Evolutionary conservation across 2,329 filamentous ascomycete genomes (phyloP).

Genomic region (Fusarium heterosporum): DNA sequence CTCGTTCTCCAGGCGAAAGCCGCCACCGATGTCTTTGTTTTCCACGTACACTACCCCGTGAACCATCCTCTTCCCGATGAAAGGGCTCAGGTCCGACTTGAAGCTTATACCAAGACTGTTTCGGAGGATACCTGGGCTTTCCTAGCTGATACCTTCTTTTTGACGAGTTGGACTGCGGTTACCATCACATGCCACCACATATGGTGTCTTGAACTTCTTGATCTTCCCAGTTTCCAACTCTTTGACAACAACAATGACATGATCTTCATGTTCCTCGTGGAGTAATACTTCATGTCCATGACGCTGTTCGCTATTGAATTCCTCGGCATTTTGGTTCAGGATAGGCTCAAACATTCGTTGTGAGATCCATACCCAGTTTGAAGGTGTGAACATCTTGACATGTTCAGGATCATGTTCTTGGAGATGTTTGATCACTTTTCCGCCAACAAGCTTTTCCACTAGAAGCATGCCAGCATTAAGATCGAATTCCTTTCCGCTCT

Average conservation of each 20-base stretch:
- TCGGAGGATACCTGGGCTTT: not conserved
- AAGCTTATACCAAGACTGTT: not conserved
- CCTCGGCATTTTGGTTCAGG: not conserved
- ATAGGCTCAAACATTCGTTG: constrained; percentile 2
- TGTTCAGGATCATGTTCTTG: constrained; percentile 1
- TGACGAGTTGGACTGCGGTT: not conserved
- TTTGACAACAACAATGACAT: not conserved
- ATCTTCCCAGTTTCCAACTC: not conserved
- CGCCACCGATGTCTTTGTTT: not conserved
- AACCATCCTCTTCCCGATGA: constrained; percentile 5
- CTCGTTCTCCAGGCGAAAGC: not conserved
- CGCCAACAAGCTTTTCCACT: not conserved
- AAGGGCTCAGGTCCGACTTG: not conserved
- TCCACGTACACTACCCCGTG: not conserved
- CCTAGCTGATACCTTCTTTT: constrained; percentile 1
- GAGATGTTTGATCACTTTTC: not conserved
- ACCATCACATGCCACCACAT: not conserved
- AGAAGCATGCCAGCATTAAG: constrained; percentile 1
- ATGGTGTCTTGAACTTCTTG: not conserved
- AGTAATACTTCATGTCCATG: not conserved
- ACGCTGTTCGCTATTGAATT: not conserved
- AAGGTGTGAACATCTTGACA: not conserved
- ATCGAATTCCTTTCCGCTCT: constrained; percentile 3
- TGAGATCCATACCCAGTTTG: constrained; percentile 7
- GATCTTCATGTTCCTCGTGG: not conserved